Evolutionary conservation across 2,329 filamentous ascomycete species (phyloP), one percentile per base, ranked within the genome.

Genomic region (Ophidiomyces ophidiicola): DNA sequence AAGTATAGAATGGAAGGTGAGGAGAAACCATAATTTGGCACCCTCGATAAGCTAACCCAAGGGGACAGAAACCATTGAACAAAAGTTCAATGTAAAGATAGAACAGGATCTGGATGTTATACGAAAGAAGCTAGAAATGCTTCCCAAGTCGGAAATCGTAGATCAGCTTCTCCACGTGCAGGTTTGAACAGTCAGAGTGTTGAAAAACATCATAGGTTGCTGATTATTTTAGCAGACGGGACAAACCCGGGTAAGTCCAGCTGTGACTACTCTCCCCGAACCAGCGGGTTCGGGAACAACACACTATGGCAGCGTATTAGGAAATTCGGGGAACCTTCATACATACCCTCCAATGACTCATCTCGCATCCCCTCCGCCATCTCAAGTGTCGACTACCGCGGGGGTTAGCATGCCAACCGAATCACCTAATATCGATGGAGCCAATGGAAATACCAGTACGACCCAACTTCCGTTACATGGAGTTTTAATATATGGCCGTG

Each of bases 1-100:
- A 55, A 54, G 28, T 58, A 58, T 44, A 50, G 55, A 18, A 19
- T 32, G 6, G 37, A 44, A 45, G 46, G 48, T 46, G 28, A 43
- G 34, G 39, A 17, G 18, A 15, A 12, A 15, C 5, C 6, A 21
- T 6, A 12, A 4, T 10, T 12, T 10, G 3, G 12, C 19, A 7
- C 17, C 12, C n/a, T 32, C 31, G 8, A 31, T 15, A 3, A n/a
- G 19, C 20, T 44, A 36, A 28, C 24, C n/a, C 7, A 21, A 18
- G 8, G 28, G 11, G n/a, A 17, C 31, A 51, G 48, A 45, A 5
- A 36, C 43, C 8, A 45, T 51, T 26, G 46, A 47, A 23, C 29
- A 41, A 19, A 43, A 41, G 14, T 47, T 48, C 20, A 32, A 41
- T 6, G 39, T 45, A 10, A 44, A 33, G 3, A 31, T 49, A 7